Evolutionary conservation across 2,329 filamentous ascomycete genomes (phyloP).

Genomic region (Penicillium nordicum): DNA sequence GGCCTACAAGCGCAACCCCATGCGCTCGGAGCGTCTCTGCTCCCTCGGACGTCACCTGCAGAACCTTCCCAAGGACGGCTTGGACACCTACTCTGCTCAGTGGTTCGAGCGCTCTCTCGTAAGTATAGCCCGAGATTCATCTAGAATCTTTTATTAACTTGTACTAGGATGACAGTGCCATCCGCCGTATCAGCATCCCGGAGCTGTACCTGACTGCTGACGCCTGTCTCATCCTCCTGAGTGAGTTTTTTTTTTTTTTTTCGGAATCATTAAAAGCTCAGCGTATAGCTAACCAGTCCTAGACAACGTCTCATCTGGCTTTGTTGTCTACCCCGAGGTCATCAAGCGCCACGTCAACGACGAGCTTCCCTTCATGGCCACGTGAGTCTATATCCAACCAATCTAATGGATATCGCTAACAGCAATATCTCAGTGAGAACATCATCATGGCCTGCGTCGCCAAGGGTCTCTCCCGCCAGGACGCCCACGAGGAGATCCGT

Average conservation of each 20-base stretch:
- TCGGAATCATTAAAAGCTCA: neutral
- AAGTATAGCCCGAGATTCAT: conserved; percentile 4
- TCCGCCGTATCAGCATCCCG: conserved; percentile 57
- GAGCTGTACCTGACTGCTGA: conserved; percentile 68
- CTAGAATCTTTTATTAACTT: conserved; percentile 9
- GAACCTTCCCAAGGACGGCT: conserved; percentile 54
- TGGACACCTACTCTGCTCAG: conserved; percentile 67
- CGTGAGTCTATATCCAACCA: conserved; percentile 42
- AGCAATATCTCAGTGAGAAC: conserved; percentile 29
- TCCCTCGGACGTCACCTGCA: conserved; percentile 55
- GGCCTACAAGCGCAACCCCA: conserved; percentile 63
- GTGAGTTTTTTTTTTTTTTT: conserved; percentile 18
- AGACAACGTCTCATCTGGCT: conserved; percentile 65
- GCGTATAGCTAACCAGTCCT: conserved; percentile 29
- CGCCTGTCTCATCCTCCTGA: conserved; percentile 47
- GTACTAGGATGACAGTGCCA: conserved; percentile 64
- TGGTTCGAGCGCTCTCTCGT: conserved; percentile 72
- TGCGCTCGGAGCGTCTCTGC: conserved; percentile 59
- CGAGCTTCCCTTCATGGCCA: conserved; percentile 85
- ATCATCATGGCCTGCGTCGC: conserved; percentile 77
- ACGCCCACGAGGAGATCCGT: conserved; percentile 82
- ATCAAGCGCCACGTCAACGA: conserved; percentile 66
- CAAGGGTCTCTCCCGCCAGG: conserved; percentile 69
- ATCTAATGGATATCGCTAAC: conserved; percentile 15
- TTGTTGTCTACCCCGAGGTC: conserved; percentile 74